Evolutionary conservation across 2,329 filamentous ascomycete genomes (phyloP).

Genomic region (Aureobasidium sp.): DNA sequence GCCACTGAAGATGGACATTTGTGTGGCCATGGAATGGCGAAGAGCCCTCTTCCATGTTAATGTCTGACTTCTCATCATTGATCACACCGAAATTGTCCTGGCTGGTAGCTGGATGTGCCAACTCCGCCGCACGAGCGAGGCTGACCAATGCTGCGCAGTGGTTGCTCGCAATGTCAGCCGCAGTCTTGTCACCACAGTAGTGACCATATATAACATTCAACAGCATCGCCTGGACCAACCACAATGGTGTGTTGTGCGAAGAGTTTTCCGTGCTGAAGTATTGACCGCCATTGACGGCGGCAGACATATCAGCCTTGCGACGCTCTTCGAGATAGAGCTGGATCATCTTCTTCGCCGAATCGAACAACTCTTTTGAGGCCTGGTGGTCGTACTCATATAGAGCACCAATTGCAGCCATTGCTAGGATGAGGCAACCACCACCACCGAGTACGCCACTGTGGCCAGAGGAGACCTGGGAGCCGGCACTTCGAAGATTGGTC

Average conservation of each 20-base stretch:
- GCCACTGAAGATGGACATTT: slow-evolving; percentile 58
- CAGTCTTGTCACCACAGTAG: slow-evolving; percentile 85
- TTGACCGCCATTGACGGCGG: slow-evolving; percentile 44
- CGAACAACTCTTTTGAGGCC: slow-evolving; percentile 78
- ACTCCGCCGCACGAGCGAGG: slow-evolving; percentile 79
- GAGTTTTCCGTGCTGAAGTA: slow-evolving; percentile 34
- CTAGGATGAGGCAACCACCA: slow-evolving; percentile 77
- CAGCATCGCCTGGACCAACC: slow-evolving; percentile 95
- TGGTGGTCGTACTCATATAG: slow-evolving; percentile 80
- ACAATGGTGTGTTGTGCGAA: slow-evolving; percentile 65
- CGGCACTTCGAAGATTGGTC: slow-evolving; percentile 52
- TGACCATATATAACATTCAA: slow-evolving; percentile 94
- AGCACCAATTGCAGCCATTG: slow-evolving; percentile 80
- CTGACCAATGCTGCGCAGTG: slow-evolving; percentile 88
- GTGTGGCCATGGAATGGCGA: slow-evolving; percentile 13
- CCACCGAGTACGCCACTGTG: slow-evolving; percentile 59
- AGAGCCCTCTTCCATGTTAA: slow-evolving; percentile 49
- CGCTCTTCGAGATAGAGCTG: slow-evolving; percentile 86
- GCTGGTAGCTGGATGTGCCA: slow-evolving; percentile 48
- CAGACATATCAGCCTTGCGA: slow-evolving; percentile 72
- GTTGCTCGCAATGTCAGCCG: slow-evolving; percentile 84
- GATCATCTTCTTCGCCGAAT: slow-evolving; percentile 92
- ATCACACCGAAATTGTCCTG: slow-evolving; percentile 25
- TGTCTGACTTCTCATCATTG: slow-evolving; percentile 33
- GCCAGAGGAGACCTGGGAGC: slow-evolving; percentile 44